Percentiles rank a stretch among this genome's conserved stretches.
Evolutionary conservation across 1,284 basidiomycete species (phyloP).

Genomic region (Ustilago curta): DNA sequence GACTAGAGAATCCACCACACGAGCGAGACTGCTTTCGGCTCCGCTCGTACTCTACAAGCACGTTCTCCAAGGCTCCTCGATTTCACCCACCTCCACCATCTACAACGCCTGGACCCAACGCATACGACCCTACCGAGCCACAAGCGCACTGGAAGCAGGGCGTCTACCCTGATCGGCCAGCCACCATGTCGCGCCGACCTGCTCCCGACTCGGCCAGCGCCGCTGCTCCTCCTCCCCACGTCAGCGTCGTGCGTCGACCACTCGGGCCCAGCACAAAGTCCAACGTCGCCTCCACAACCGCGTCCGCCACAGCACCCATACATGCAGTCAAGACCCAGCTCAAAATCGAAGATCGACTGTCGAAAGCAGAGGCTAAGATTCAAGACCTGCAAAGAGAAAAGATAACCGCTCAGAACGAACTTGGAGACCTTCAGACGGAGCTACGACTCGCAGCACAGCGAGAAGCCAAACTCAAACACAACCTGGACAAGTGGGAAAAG

Average conservation of each 20-base stretch:
- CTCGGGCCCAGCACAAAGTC: constrained; percentile 36
- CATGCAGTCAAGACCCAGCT: constrained; percentile 21
- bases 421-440: constrained; percentile 50
- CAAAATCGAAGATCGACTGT: constrained; percentile 42
- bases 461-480: constrained; percentile 46
- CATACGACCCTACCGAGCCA: constrained; percentile 18
- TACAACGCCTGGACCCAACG: constrained; percentile 10
- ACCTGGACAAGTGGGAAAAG: constrained; percentile 46
- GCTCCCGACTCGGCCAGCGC: not conserved
- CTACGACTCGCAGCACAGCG: constrained; percentile 44
- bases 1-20: not conserved
- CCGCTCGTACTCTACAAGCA: not conserved
- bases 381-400: constrained; percentile 40
- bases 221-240: constrained; percentile 11
- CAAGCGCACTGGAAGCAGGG: constrained; percentile 28
- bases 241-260: constrained; percentile 33
- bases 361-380: constrained; percentile 32
- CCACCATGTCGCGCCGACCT: constrained; percentile 31
- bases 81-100: constrained; percentile 13
- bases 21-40: constrained; percentile 5
- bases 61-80: constrained; percentile 15
- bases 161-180: constrained; percentile 14
- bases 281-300: constrained; percentile 21
- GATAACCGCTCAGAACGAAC: constrained; percentile 27
- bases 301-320: constrained; percentile 10